Base-by-base conservation (phyloP, 768 basidiomycete species). In the Mycena pura region DNA sequence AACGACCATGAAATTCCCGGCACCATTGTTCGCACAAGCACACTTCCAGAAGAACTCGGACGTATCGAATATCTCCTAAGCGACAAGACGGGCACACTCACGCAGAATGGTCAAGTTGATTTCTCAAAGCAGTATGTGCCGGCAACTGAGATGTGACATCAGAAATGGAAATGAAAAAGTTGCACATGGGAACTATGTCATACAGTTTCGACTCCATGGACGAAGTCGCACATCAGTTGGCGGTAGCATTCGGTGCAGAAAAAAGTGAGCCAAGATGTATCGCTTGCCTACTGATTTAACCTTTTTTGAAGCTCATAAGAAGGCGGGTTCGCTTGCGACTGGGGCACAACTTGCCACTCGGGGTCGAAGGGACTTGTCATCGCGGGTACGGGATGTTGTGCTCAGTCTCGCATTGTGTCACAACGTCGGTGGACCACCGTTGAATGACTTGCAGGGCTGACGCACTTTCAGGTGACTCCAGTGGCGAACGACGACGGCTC, bases 81-180 rank as follows among this genome's bases (percentile, higher is more conserved):
- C 64, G 97, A 99, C 72, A 99, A 99, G 80, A 99, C 97, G 5
- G 97, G 97, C 0, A 99, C 97, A 8, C 76, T 99, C 64, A 99
- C 97, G 0, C 93, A 98, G 74, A 99, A 99, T 72, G 96, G 96
- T 95, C n/a, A 61, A 25, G 84, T 70, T 48, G 19, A 31, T n/a
- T 21, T 32, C 14, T 8, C 13, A 10, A 45, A 6, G 19, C 8
- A 22, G 39, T 45, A 8, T 28, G 21, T 40, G 36, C 32, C 25
- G 21, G 57, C 38, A 50, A 36, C 19, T 43, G 64, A 31, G 57
- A 27, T 39, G 15, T 21, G 21, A 28, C 19, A 22, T 17, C 5
- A 98, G 96, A 98, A 73, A 99, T 99, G 97, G 96, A 99, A 76
- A 92, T 99, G 91, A 95, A 91, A 81, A 99, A 97, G 73, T 80